Percentiles rank a stretch among this genome's conserved stretches.
These are phyloP conservation scores for Setaria italica DNA, from an alignment of 202 grass and related monocot species.

Conservation along the genomic window DNA sequence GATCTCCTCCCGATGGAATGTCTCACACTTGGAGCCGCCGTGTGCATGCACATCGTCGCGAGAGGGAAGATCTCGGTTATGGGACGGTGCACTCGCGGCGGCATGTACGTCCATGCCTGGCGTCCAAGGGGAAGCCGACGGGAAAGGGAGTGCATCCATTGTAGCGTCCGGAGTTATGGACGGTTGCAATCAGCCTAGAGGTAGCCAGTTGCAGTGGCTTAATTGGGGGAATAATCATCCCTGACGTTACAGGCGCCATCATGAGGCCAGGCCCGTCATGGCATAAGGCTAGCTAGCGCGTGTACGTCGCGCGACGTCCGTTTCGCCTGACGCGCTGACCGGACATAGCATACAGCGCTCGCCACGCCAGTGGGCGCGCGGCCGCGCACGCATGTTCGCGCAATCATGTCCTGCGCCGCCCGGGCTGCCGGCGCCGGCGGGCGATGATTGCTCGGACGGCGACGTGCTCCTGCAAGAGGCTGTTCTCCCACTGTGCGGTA, in stretches of 20 bases:
- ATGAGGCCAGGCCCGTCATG: no score
- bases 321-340: no score
- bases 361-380: background rate
- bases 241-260: no score
- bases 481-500: background rate
- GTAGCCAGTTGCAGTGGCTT: no score
- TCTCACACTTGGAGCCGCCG: background rate
- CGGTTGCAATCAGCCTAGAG: no score
- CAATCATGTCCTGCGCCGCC: constrained; percentile 22
- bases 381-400: background rate
- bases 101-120: background rate
- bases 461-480: constrained; percentile 10
- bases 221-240: no score
- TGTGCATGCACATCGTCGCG: constrained; percentile 23
- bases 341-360: background rate
- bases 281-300: no score
- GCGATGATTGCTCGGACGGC: constrained; percentile 31
- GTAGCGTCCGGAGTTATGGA: constrained; percentile 17
- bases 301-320: no score
- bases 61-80: background rate
- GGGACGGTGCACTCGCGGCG: background rate
- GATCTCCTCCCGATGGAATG: background rate
- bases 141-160: constrained; percentile 25
- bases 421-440: constrained; percentile 11
- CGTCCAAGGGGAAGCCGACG: constrained; percentile 38